These are phyloP conservation scores for Conticribra weissflogii DNA, from an alignment of 108 stramenopile genomes.

Conservation along the genomic window DNA sequence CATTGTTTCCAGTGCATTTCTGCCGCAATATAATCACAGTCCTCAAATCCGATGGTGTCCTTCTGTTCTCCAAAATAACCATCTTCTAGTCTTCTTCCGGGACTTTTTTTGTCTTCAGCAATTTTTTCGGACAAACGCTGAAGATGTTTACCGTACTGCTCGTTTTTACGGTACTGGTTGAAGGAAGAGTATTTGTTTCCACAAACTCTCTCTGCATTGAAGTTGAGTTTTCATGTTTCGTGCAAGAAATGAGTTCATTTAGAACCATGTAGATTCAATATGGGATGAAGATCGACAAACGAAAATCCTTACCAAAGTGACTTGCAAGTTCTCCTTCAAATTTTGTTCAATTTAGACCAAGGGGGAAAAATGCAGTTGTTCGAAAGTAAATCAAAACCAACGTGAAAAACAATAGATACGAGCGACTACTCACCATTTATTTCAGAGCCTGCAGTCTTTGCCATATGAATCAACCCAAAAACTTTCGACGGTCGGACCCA, in stretches of 20 bases:
- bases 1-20: slow-evolving; percentile 22
- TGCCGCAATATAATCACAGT: slow-evolving; percentile 45
- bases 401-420: too few relatives aligned
- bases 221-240: too few relatives aligned
- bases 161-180: slow-evolving; percentile 9
- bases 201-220: background rate
- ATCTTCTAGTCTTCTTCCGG: too few relatives aligned
- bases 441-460: background rate
- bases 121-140: background rate
- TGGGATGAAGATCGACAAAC: too few relatives aligned
- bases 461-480: background rate
- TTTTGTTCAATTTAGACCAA: too few relatives aligned
- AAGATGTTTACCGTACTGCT: background rate
- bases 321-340: too few relatives aligned
- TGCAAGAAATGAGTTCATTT: too few relatives aligned
- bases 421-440: background rate
- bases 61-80: slow-evolving; percentile 19
- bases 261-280: too few relatives aligned
- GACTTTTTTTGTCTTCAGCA: too few relatives aligned
- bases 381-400: too few relatives aligned
- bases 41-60: slow-evolving; percentile 18
- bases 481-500: background rate
- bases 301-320: too few relatives aligned
- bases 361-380: too few relatives aligned
- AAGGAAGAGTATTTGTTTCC: background rate